Evolutionary conservation across 2,329 filamentous ascomycete genomes (phyloP), one percentile per base, ranked within the genome.

Genomic region (Colletotrichum tropicicola): DNA sequence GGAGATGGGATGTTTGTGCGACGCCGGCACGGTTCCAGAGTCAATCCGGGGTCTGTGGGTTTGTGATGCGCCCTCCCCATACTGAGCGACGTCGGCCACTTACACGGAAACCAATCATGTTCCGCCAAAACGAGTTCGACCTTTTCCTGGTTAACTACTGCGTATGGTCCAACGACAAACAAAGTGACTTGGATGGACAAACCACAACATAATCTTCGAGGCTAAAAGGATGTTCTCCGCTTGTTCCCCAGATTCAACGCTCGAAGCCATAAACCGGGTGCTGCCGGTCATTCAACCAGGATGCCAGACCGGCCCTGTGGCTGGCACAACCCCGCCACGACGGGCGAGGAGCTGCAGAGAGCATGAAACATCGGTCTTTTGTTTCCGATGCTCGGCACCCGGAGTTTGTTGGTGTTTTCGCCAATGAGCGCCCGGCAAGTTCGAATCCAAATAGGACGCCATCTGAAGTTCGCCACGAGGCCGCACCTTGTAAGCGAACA

Each of bases 351-450:
- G 21, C 19, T 45, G 47, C 39, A 63, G 44, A 55, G 23, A 37
- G 49, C 44, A 65, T 65, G 57, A 65, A 65, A 65, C 62, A 61
- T 51, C 44, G 44, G 35, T 28, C 51, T 30, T 32, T 45, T 56
- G 57, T 65, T 65, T 65, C 62, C 57, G 62, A 56, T 56, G 21
- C 62, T 51, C 62, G 62, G 62, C 49, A 32, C n/a, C 62, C 48
- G 62, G 57, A 61, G 49, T 30, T 21, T 30, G 27, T 43, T 30
- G 15, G 28, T 9, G 12, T 25, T 28, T 44, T 55, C 49, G 12
- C 51, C 49, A 56, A 61, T 45, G n/a, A 17, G 17, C 37, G 13
- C 23, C 37, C 37, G 28, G 35, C 17, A 39, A 6, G 21, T 35
- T 32, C 17, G 17, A 49, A 45, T 32, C 62, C 13, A 54, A 48